Evolutionary conservation across 1,284 basidiomycete species (phyloP).

Genomic region (Heimioporus punctisporus): DNA sequence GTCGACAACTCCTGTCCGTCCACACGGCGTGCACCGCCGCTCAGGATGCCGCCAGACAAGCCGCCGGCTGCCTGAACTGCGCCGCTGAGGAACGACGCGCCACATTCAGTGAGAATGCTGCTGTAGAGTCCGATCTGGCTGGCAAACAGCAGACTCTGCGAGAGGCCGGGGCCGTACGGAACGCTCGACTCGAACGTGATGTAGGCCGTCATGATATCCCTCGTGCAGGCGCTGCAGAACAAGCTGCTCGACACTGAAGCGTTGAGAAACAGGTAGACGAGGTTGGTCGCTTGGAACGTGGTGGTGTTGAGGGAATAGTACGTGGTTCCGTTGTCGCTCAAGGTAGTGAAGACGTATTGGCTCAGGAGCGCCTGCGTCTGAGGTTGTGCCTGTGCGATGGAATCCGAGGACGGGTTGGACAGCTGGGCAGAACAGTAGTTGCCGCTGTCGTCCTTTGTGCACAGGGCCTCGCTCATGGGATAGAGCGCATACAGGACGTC

Average conservation of each 20-base stretch:
- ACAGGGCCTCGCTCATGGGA: conserved; percentile 71
- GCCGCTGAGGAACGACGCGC: conserved; percentile 61
- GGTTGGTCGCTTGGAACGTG: conserved; percentile 53
- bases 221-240: conserved; percentile 85
- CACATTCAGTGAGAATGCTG: conserved; percentile 59
- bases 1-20: conserved; percentile 25
- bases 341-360: conserved; percentile 18
- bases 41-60: conserved; percentile 41
- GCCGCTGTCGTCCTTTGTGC: conserved; percentile 72
- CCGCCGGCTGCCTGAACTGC: conserved; percentile 71
- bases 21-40: conserved; percentile 27
- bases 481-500: conserved; percentile 76
- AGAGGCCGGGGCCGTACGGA: conserved; percentile 77
- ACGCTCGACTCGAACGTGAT: conserved; percentile 71
- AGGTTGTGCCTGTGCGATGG: too few species aligned
- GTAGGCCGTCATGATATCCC: conserved; percentile 73
- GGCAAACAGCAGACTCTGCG: conserved; percentile 62
- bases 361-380: conserved; percentile 19
- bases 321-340: conserved; percentile 20
- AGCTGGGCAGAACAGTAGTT: conserved; percentile 63
- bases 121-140: conserved; percentile 70
- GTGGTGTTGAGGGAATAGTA: conserved; percentile 45
- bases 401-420: too few species aligned
- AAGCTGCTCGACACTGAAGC: conserved; percentile 46
- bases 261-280: conserved; percentile 81